These are phyloP conservation scores for Elongisporangium undulatum DNA, from an alignment of 352 stramenopile species.

Conservation along the genomic window DNA sequence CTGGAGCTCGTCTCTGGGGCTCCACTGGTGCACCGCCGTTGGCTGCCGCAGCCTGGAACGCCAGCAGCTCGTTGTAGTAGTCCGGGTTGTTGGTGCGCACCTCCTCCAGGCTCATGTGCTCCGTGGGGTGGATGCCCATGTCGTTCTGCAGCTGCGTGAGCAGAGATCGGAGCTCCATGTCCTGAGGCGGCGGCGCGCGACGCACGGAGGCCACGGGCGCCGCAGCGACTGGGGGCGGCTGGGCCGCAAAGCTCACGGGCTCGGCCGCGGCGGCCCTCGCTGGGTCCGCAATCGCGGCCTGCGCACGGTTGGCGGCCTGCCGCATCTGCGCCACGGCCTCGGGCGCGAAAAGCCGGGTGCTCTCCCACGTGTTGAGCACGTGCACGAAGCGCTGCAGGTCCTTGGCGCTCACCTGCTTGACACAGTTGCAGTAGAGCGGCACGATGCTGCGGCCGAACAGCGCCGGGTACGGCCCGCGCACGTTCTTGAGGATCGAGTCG, in stretches of 20 bases:
- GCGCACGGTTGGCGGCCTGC: constrained; percentile 44
- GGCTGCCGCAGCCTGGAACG: constrained; percentile 42
- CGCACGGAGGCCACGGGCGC: background rate
- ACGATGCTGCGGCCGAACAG: constrained; percentile 73
- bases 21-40: constrained; percentile 7
- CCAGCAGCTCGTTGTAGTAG: constrained; percentile 80
- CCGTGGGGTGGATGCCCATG: constrained; percentile 81
- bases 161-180: constrained; percentile 77
- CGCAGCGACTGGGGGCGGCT: constrained; percentile 12
- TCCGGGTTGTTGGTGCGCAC: constrained; percentile 82
- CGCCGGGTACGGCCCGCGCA: constrained; percentile 61
- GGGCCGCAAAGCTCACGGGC: constrained; percentile 47
- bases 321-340: constrained; percentile 70
- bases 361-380: constrained; percentile 84
- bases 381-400: constrained; percentile 83
- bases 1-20: background rate
- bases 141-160: constrained; percentile 82
- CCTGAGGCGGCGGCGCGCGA: constrained; percentile 34
- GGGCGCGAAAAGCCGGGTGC: constrained; percentile 45
- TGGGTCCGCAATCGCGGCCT: constrained; percentile 38
- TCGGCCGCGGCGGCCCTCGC: constrained; percentile 15
- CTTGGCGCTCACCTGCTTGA: constrained; percentile 72
- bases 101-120: constrained; percentile 85
- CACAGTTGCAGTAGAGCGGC: constrained; percentile 82
- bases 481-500: constrained; percentile 89